phyloP scores from a whole-genome alignment of 164 flowering plant genomes.

The Kingdonia uniflora region DNA sequence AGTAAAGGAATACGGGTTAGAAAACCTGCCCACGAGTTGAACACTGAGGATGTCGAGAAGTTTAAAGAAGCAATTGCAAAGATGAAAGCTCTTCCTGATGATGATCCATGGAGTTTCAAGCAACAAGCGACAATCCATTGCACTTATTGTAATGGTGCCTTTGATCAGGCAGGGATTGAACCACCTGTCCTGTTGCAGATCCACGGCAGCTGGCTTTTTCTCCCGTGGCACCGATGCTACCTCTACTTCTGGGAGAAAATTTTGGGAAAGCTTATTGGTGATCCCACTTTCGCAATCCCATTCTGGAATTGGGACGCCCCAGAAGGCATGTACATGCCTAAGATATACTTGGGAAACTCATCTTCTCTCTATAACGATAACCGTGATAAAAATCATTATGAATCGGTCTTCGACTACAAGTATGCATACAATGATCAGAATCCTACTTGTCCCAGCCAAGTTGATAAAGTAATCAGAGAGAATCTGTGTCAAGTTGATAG shows the following conservation, averaged over 20 bases:
- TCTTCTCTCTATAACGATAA: constrained; percentile 10
- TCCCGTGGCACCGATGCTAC: constrained; percentile 15
- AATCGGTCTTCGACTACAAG: constrained; percentile 5
- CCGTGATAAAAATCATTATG: constrained; percentile 2
- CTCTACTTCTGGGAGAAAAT: constrained; percentile 16
- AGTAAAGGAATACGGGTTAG: constrained; percentile 6
- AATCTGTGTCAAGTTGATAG: neutral
- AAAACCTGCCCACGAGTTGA: constrained; percentile 11
- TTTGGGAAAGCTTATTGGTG: constrained; percentile 8
- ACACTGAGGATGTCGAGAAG: constrained; percentile 2
- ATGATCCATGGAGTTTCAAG: constrained; percentile 11
- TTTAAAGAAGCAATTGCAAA: constrained; percentile 9
- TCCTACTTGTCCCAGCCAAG: neutral
- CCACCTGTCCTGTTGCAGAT: neutral
- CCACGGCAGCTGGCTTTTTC: constrained; percentile 17
- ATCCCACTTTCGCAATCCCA: constrained; percentile 10
- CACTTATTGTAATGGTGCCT: constrained; percentile 9
- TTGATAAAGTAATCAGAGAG: neutral
- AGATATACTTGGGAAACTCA: constrained; percentile 2
- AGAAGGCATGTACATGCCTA: constrained; percentile 13
- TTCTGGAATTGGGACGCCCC: constrained; percentile 19
- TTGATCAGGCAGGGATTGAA: neutral
- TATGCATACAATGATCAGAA: neutral
- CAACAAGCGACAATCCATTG: constrained; percentile 13
- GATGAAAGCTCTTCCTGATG: constrained; percentile 1